phyloP scores from a whole-genome alignment of 2,329 filamentous ascomycete genomes.

The Cercospora canescens region DNA sequence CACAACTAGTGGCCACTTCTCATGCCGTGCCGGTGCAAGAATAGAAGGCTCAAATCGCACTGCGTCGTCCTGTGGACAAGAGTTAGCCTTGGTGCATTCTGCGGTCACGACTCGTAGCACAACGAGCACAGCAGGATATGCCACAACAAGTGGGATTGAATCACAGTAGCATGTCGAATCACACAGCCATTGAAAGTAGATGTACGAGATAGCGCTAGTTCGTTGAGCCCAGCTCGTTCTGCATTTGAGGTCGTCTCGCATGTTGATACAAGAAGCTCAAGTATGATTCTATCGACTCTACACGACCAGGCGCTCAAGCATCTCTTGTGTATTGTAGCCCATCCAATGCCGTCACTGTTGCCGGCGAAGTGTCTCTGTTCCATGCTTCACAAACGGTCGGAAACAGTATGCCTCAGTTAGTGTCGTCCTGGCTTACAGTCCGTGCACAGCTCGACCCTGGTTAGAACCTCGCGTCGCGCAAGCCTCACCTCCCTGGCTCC shows the following conservation, averaged over 20 bases:
- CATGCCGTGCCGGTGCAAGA: neutral
- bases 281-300: neutral
- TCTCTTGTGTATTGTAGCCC: neutral
- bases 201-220: neutral
- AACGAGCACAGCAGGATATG: neutral
- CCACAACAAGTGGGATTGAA: neutral
- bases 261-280: neutral
- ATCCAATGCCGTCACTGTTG: neutral
- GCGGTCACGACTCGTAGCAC: neutral
- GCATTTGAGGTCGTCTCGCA: neutral
- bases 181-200: neutral
- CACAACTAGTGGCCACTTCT: neutral
- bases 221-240: neutral
- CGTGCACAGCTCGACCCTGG: slow-evolving; percentile 4
- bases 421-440: slow-evolving; percentile 2
- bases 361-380: neutral
- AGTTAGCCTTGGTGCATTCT: neutral
- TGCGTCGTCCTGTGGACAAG: neutral
- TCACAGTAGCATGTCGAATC: neutral
- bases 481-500: neutral
- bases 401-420: neutral
- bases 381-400: neutral
- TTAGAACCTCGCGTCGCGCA: neutral
- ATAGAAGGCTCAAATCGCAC: neutral
- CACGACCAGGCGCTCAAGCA: neutral